phyloP scores from a whole-genome alignment of 768 basidiomycete genomes.

The Boletus subparvulus region DNA sequence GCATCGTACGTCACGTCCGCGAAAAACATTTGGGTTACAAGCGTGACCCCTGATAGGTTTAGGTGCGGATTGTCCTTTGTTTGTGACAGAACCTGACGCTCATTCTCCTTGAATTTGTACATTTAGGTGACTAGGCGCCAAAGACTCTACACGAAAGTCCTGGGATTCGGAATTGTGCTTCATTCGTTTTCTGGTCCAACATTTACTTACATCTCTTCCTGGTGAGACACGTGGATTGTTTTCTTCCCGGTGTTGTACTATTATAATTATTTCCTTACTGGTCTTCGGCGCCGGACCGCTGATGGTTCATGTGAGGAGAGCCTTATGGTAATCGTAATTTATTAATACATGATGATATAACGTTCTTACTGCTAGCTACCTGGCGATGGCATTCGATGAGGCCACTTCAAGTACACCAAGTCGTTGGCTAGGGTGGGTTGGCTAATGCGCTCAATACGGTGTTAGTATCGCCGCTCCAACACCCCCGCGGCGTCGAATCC shows the following conservation, averaged over 20 bases:
- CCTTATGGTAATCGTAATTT: background rate
- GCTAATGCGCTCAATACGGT: background rate
- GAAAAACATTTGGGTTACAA: conserved; percentile 17
- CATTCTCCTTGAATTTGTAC: background rate
- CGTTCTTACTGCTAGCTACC: too few relatives aligned
- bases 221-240: background rate
- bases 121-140: background rate
- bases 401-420: background rate
- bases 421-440: background rate
- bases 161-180: background rate
- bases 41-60: conserved; percentile 1
- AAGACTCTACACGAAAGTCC: background rate
- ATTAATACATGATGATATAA: too few relatives aligned
- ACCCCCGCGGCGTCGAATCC: background rate
- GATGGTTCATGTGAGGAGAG: background rate
- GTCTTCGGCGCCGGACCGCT: background rate
- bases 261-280: background rate
- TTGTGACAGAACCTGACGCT: background rate
- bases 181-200: background rate
- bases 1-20: conserved; percentile 12
- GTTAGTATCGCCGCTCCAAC: background rate
- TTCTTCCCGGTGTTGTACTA: background rate
- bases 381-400: background rate
- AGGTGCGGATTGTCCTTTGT: background rate
- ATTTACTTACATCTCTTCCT: background rate